A percentile compares a stretch with the other conserved stretches of the same genome.
Evolutionary conservation across 176 grass and related monocot genomes (phyloP).

Genomic region (Rhynchospora tenuis): DNA sequence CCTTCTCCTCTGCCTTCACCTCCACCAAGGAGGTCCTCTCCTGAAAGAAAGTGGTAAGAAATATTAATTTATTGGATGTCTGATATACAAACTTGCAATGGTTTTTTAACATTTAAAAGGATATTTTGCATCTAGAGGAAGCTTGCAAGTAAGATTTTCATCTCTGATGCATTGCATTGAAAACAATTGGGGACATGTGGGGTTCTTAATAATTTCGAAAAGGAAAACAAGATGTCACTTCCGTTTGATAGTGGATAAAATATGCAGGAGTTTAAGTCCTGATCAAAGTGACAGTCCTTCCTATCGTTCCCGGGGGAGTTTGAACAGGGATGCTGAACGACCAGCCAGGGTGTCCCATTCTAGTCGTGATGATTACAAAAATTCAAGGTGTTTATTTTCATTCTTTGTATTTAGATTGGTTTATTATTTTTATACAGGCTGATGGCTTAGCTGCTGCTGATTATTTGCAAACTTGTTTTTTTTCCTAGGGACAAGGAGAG

Average conservation of each 20-base stretch:
- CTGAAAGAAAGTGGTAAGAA: constrained; percentile 43
- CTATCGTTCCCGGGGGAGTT: constrained; percentile 34
- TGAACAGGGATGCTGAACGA: constrained; percentile 43
- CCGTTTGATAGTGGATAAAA: not conserved
- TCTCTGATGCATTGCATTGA: not conserved
- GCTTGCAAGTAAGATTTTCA: not conserved
- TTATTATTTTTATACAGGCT: not conserved
- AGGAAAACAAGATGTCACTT: not conserved
- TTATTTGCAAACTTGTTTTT: constrained; percentile 11
- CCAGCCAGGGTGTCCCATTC: constrained; percentile 29
- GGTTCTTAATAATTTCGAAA: not conserved
- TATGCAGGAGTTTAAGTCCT: constrained; percentile 55
- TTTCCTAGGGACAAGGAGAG: constrained; percentile 43
- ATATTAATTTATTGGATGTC: not conserved
- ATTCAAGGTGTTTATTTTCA: constrained; percentile 44
- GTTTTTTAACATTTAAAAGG: not conserved
- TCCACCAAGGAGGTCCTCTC: constrained; percentile 23
- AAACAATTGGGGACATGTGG: not conserved
- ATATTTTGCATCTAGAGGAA: not conserved
- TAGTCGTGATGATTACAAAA: constrained; percentile 28
- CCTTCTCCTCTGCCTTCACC: constrained; percentile 31
- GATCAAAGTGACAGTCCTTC: constrained; percentile 43
- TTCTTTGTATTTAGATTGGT: not conserved
- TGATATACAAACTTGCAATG: not conserved
- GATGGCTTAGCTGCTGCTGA: constrained; percentile 9